Percentiles rank a stretch among this genome's conserved stretches.
Evolutionary conservation across 83 land plant genomes (phyloP).

Genomic region (Isoetes engelmannii): DNA sequence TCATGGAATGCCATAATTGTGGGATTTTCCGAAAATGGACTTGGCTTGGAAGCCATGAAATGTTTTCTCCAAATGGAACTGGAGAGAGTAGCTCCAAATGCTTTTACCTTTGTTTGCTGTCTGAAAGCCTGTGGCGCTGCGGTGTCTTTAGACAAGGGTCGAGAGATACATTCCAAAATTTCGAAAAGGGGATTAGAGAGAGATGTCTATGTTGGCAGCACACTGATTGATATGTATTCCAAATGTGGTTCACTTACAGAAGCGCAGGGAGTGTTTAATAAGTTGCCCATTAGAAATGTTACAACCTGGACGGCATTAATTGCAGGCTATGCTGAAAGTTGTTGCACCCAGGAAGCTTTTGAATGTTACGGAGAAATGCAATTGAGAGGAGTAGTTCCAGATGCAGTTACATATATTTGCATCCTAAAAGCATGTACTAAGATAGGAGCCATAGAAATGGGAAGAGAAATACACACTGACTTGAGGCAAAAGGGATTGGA

Average conservation of each 20-base stretch:
- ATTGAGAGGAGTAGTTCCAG: constrained; percentile 18
- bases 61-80: too few relatives aligned
- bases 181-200: constrained; percentile 7
- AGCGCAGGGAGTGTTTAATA: constrained; percentile 24
- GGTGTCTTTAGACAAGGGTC: constrained; percentile 1
- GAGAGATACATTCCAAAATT: neutral
- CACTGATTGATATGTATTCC: constrained; percentile 37
- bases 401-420: constrained; percentile 9
- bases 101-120: too few relatives aligned
- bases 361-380: constrained; percentile 16
- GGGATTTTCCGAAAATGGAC: too few relatives aligned
- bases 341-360: constrained; percentile 7
- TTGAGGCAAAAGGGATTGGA: constrained; percentile 7
- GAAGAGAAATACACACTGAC: constrained; percentile 8
- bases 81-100: too few relatives aligned
- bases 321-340: constrained; percentile 15
- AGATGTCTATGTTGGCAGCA: constrained; percentile 15
- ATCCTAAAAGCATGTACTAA: constrained; percentile 1
- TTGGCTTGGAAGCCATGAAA: too few relatives aligned
- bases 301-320: constrained; percentile 37
- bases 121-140: too few relatives aligned
- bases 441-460: neutral
- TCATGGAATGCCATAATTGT: too few relatives aligned
- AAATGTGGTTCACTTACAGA: constrained; percentile 16
- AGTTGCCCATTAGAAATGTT: constrained; percentile 11